Base-by-base conservation (phyloP, 768 basidiomycete genomes). In the Suillus brevipes region DNA sequence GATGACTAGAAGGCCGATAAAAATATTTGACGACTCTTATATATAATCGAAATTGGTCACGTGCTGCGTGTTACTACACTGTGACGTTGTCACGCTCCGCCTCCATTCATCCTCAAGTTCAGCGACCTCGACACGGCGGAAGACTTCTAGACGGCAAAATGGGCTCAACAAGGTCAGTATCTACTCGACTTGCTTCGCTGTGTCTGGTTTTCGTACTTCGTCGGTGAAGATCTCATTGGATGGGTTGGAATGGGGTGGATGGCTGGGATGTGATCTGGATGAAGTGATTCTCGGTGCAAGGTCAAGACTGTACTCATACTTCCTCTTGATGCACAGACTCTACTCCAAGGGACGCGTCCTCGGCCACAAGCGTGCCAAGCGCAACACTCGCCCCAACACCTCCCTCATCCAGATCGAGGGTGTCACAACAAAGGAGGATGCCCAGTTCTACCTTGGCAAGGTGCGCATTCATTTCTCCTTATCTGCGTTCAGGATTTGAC, bases 371-470 rank as follows among this genome's bases (percentile, higher is more conserved):
- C 94, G 97, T 69, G 95, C 93, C 67, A 99, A 99, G 84, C 91
- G 95, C 77, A 98, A 99, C 87, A 85, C 91, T 65, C 87, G 90
- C 76, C 95, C 95, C 76, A 97, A 97, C 85, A 97, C 95, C 67
- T 94, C 94, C 62, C 89, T 99, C 73, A 81, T 99, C 74, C 95
- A 97, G 81, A 94, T 99, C 77, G 97, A 99, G 84, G 97, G 97
- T 75, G 95, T 98, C 64, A 87, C 88, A 69, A 89, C 82, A 74
- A 93, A 95, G 81, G 88, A 97, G 82, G 95, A 97, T 75, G 94
- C 96, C 47, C 90, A 94, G 78, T 97, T 95, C 81, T 99, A 99
- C 87, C 88, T 99, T 68, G 97, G 97, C 77, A 99, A 99, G 91
- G 95, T 97, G 71, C 72, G 87, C 74, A 20, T 31, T 31, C 55